Base-by-base conservation (phyloP, 225 moss, liverwort and hornwort species). In the Pseudoscleropodium purum region DNA sequence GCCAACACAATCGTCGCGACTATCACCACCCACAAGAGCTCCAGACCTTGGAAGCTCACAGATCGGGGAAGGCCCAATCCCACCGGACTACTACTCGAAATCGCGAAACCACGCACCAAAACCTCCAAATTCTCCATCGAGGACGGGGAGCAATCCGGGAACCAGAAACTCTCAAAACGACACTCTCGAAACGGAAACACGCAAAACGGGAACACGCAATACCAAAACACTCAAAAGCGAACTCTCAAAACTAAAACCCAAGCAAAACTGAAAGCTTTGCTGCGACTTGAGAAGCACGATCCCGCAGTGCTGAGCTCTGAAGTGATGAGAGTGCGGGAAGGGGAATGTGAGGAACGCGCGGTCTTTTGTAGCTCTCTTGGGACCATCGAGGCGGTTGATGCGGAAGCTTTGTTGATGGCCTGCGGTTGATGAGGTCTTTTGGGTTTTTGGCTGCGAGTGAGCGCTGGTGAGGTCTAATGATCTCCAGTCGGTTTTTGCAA, bases 121-220 rank as follows among this genome's bases (percentile, higher is more conserved):
- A 94, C 74, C 61, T 94, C 94, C 90, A 94, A 64, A 75, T 90
- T 94, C 90, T 94, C 94, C 94, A 94, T 94, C 66, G 66, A 12
- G 34, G 19, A 26, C 29, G 29, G 18, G 4, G 29, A 30, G 15
- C 41, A 41, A 60, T 76, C 86, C 66, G 14, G 18, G 18, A 75
- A 56, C 52, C 49, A 66, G 11, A 62, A 39, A 43, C 87, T 30
- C 67, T 36, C 75, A 51, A 63, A 34, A 15, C 15, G 5, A 51
- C 26, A 54, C 67, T 41, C 68, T 84, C 84, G 2, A 51, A 67
- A 23, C 69, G 20, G 11, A 70, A 52, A 37, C 79, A 25, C 56
- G 16, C 56, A 11, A 69, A 27, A 36, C 27, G 5, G 3, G 39
- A 68, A 57, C 77, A 36, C 54, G 36, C 36, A 51, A 65, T 24